Evolutionary conservation across 257 asterid species (phyloP), one percentile per base, ranked within the genome.

Genomic region (Salvia splendens): DNA sequence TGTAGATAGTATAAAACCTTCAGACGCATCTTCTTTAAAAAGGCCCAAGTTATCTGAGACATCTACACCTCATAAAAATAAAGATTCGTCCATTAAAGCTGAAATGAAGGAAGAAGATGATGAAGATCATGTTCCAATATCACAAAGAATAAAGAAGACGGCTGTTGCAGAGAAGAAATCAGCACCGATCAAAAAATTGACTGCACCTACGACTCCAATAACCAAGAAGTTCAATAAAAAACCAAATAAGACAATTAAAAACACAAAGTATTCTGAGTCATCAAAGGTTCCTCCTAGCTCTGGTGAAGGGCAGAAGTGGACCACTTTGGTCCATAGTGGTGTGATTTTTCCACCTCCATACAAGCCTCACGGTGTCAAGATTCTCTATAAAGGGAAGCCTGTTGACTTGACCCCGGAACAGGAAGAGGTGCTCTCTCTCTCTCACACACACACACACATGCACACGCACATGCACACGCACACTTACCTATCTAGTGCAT

Each of bases 261-360:
- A 58, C 45, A 72, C 94, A 5, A 76, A 81, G 68, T 91, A 82
- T 75, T 82, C 95, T 12, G 87, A 81, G 81, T 85, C 99, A 38
- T 93, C 94, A 11, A 93, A 71, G 79, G 77, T 87, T 67, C 87
- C 81, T 68, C 98, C 99, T 12, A 67, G 94, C 78, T 94, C 96
- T 71, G 99, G 99, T 62, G 99, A 88, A 67, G 98, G 96, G 78
- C 88, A 91, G 83, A 94, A 94, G 82, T 94, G 99, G 99, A 84
- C 89, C 68, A 91, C 95, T 36, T 80, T 94, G 87, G 89, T 80
- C 62, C 99, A 94, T 81, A 94, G 73, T 70, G 99, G 99, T 65
- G 92, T 94, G 66, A 94, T 91, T 63, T 94, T 94, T 77, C 99
- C 99, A 1, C 95, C 99, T 65, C 89, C 95, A 7, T 94, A 94